Conservation (phyloP, 2,329 filamentous ascomycete genomes). For the Xylaria sp. region DNA sequence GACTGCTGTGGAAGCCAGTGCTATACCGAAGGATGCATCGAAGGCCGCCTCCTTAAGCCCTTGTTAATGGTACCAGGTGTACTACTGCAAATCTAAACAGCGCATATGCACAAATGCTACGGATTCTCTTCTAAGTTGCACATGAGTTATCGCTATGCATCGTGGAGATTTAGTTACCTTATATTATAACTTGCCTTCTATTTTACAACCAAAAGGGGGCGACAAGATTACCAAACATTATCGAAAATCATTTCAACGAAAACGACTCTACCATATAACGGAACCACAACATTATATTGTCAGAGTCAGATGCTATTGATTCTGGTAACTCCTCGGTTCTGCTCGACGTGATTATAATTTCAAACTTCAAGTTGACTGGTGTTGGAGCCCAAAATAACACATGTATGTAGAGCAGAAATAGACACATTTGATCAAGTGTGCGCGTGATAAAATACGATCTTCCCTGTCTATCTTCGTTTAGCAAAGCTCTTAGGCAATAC, state of each 20-base stretch:
- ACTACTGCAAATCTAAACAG: background rate
- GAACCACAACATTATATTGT: background rate
- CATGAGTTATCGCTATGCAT: background rate
- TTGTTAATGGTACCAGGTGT: conserved; percentile 1
- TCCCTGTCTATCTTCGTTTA: too few relatives aligned
- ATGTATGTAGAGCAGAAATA: background rate
- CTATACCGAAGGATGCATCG: conserved; percentile 27
- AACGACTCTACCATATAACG: too few relatives aligned
- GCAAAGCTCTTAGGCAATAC: too few relatives aligned
- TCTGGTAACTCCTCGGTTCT: background rate
- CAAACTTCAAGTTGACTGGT: background rate
- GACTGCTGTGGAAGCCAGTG: conserved; percentile 37
- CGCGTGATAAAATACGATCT: too few relatives aligned
- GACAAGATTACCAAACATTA: too few relatives aligned
- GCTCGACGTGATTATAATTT: background rate
- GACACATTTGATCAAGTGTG: background rate
- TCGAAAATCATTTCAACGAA: too few relatives aligned
- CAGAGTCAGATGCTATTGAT: background rate
- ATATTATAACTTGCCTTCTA: background rate
- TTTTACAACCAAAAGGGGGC: too few relatives aligned
- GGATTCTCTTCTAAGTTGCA: background rate
- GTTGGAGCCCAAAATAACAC: too few relatives aligned
- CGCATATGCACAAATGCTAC: background rate
- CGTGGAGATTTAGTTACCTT: background rate
- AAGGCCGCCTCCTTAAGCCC: conserved; percentile 17